phyloP scores from a whole-genome alignment of 2,329 filamentous ascomycete genomes.

The Aspergillus fumigatus region DNA sequence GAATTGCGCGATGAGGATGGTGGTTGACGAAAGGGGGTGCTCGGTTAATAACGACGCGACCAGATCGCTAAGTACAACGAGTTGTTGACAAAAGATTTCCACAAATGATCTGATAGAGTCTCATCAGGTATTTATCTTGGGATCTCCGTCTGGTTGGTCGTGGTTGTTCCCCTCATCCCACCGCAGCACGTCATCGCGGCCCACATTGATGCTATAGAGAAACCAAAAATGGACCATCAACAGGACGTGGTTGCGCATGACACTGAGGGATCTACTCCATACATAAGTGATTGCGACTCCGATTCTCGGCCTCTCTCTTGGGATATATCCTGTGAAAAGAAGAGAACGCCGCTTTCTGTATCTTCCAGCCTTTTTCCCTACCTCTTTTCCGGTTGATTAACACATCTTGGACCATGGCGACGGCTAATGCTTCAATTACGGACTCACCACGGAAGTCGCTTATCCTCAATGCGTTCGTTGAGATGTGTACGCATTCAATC shows the following conservation, averaged over 20 bases:
- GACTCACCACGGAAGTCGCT: conserved; percentile 33
- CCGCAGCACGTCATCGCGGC: conserved; percentile 31
- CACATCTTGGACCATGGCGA: too few relatives aligned
- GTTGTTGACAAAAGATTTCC: not conserved
- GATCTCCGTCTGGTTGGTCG: not conserved
- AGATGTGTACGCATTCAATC: conserved; percentile 37
- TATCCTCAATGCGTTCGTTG: conserved; percentile 50
- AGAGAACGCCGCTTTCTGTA: too few relatives aligned
- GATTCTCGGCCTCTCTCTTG: too few relatives aligned
- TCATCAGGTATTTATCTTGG: not conserved
- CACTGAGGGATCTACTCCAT: too few relatives aligned
- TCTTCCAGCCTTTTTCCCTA: too few relatives aligned
- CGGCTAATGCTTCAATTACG: too few relatives aligned
- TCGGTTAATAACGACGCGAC: not conserved
- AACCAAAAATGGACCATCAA: too few relatives aligned
- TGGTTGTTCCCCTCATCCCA: not conserved
- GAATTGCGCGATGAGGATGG: conserved; percentile 3
- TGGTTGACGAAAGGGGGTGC: not conserved
- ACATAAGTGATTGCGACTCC: too few relatives aligned
- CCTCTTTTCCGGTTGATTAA: too few relatives aligned
- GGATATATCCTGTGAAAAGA: too few relatives aligned
- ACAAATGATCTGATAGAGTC: too few relatives aligned
- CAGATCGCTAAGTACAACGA: not conserved
- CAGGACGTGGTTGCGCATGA: too few relatives aligned
- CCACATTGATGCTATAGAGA: conserved; percentile 31